Base-by-base conservation (phyloP, 2,329 filamentous ascomycete genomes). In the Botrytis squamosa region DNA sequence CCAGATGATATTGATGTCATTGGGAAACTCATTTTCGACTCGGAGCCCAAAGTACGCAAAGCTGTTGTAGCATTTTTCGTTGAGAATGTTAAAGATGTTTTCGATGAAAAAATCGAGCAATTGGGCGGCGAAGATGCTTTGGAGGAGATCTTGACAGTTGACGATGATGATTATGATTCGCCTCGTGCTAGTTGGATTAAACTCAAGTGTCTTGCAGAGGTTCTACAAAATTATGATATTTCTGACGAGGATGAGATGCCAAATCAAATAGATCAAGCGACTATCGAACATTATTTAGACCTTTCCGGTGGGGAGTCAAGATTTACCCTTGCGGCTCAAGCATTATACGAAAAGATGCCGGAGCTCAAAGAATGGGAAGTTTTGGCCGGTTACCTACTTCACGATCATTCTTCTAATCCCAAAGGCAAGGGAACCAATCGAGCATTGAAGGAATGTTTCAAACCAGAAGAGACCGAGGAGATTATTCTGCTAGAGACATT, bases 21-120 rank as follows among this genome's bases (percentile, higher is more conserved):
- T 65, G 95, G 95, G 60, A 91, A 92, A 80, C 87, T 98, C 52
- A 91, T 98, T 18, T 98, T 97, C 79, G 96, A 99, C 79, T 88
- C 91, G 1, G 95, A 98, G 79, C 84, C 91, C 10, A 90, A 91
- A 76, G 91, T 98, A 46, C 92, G 96, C 72, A 97, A 94, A 83
- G 92, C 95, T 3, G 93, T 97, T 3, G 93, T 95, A 36, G 88
- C 88, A 20, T 99, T 99, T 85, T 98, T 99, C 79, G 91, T 93
- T 29, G 92, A 93, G 74, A 95, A 94, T 77, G 91, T 98, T 59
- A 88, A 92, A 57, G 95, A 98, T 79, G 87, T 92, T 5, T 94
- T 94, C 76, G 91, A 94, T 46, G 87, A 88, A 70, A 94, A 92
- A 80, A 84, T 95, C 5, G 95, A 98, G 74, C 92, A 96, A 71